Evolutionary conservation across 2,329 filamentous ascomycete species (phyloP), one percentile per base, ranked within the genome.

Genomic region (Fusarium cyanostomum): DNA sequence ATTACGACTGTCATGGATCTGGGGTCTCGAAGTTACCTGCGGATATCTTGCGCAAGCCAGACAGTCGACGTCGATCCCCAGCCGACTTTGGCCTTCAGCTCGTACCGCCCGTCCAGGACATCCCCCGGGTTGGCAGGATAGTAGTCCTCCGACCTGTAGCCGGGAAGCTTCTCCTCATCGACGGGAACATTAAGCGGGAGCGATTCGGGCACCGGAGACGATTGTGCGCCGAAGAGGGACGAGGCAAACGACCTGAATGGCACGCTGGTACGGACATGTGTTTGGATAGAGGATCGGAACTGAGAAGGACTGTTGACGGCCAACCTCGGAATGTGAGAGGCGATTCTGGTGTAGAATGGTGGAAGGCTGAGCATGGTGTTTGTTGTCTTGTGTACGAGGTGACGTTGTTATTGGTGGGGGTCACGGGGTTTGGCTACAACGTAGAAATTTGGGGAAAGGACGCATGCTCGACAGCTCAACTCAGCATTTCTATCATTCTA

Each of bases 41-140:
- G 11, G 24, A 43, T 43, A 37, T 63, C 59, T 49, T 52, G 43
- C 13, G 75, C 73, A 26, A 79, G 67, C 76, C 77, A 79, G 24
- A 78, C 76, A 5, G 75, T 79, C 8, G 75, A 79, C 24, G 67
- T 71, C 10, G 72, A 69, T 18, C 76, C 76, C 62, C 70, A 78
- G 21, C 76, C 77, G 48, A 79, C 56, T 62, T 79, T 78, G 11
- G 68, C 66, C 6, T 72, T 52, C 4, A 78, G 60, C 50, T 75
- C 62, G 57, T 79, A 79, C 58, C 69, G 62, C 35, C 65, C 56
- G 37, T 74, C 66, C 28, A 78, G 61, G 16, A 75, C 59, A 49
- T 75, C 73, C 28, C 73, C 71, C 18, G 72, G 67, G 38, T 69
- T 61, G 9, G 70, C 69, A 31, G 72, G 74, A 58, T 75, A 75